Evolutionary conservation across 176 grass and related monocot genomes (phyloP).

Genomic region (Poa annua): DNA sequence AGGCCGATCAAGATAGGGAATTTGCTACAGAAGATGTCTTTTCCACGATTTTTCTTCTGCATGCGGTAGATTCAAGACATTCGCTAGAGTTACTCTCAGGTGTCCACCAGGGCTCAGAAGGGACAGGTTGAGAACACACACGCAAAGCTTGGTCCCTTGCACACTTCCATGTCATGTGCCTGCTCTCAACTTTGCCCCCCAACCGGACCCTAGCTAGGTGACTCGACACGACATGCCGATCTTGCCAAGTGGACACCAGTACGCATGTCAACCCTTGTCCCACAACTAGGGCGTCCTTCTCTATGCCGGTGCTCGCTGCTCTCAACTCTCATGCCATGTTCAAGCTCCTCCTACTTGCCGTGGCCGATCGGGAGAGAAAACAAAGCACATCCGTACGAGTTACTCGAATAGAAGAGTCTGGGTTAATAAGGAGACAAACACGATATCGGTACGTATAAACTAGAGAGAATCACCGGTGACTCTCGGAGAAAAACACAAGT

Average conservation of each 20-base stretch:
- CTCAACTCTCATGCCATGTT: background rate
- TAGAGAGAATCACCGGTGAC: background rate
- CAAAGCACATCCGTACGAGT: background rate
- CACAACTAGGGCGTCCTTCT: background rate
- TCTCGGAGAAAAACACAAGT: background rate
- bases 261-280: constrained; percentile 39
- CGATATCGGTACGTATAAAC: background rate
- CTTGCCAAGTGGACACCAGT: background rate
- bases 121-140: background rate
- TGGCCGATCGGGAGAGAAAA: background rate
- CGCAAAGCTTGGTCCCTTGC: constrained; percentile 17
- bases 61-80: too few species aligned
- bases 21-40: too few species aligned
- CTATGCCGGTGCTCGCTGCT: background rate
- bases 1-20: too few species aligned
- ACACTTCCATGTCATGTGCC: constrained; percentile 7
- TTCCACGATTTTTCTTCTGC: too few species aligned
- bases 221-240: background rate
- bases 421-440: background rate
- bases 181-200: background rate
- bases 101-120: too few species aligned
- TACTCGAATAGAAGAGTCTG: background rate
- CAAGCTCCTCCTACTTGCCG: background rate
- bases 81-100: too few species aligned
- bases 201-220: background rate